Evolutionary conservation across 164 flowering plant genomes (phyloP).

Genomic region (Annona cherimola): DNA sequence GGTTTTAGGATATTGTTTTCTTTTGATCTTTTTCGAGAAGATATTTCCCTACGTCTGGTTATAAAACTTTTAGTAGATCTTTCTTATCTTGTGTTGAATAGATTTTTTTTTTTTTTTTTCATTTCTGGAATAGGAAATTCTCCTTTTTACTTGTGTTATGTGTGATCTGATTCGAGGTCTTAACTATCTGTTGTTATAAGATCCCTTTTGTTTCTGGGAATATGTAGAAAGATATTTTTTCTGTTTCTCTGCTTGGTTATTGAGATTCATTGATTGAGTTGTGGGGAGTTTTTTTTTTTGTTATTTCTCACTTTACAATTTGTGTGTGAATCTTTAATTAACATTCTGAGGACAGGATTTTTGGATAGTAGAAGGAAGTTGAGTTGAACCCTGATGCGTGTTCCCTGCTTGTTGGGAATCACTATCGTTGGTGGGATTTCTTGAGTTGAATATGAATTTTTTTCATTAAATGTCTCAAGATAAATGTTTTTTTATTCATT

Average conservation of each 20-base stretch:
- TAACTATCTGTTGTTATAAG: not conserved
- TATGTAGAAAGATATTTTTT: no score
- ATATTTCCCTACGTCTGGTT: not conserved
- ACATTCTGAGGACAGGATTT: not conserved
- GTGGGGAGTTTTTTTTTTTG: not conserved
- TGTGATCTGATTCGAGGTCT: not conserved
- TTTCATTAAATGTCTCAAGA: not conserved
- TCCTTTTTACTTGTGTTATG: no score
- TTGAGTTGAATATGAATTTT: not conserved
- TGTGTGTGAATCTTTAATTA: not conserved
- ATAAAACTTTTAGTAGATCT: no score
- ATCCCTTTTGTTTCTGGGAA: not conserved
- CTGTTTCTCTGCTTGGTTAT: not conserved
- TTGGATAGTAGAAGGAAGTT: not conserved
- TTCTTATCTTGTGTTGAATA: no score
- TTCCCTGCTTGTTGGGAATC: not conserved
- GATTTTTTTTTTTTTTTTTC: no score
- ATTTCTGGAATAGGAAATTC: no score
- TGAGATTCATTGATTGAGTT: not conserved
- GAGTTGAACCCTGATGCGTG: not conserved
- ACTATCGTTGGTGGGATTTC: not conserved
- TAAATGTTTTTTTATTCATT: not conserved
- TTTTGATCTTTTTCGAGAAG: not conserved
- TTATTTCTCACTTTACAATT: not conserved
- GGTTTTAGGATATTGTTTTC: not conserved